phyloP scores from a whole-genome alignment of 306 rosid species.

The Abrus pulchellus region DNA sequence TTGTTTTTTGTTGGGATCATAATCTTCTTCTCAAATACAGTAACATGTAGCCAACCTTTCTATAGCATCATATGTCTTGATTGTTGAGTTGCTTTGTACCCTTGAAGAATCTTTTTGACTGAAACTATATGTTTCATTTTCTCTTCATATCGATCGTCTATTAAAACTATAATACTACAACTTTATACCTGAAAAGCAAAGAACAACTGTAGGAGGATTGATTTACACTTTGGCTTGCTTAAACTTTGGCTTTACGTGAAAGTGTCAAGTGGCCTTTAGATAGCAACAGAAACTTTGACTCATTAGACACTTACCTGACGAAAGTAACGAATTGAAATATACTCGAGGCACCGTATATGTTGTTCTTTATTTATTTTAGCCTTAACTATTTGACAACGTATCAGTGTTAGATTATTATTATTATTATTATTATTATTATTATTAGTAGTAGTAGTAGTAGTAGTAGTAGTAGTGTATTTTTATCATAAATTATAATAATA shows the following conservation, averaged over 20 bases:
- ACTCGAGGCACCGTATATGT: neutral
- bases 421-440: too few relatives aligned
- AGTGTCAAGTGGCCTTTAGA: slow-evolving; percentile 34
- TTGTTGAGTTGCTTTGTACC: slow-evolving; percentile 35
- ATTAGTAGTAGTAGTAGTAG: too few relatives aligned
- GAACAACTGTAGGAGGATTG: slow-evolving; percentile 15
- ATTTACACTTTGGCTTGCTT: slow-evolving; percentile 16
- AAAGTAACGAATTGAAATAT: neutral
- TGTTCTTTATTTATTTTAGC: neutral
- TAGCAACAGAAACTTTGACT: slow-evolving; percentile 34
- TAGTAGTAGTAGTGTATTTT: too few relatives aligned
- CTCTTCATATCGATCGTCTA: slow-evolving; percentile 24
- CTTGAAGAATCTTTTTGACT: slow-evolving; percentile 44
- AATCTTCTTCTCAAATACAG: slow-evolving; percentile 21
- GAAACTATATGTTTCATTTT: neutral
- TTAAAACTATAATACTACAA: slow-evolving; percentile 24
- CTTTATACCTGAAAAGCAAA: slow-evolving; percentile 23
- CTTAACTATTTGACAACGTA: neutral
- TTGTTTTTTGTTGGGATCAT: slow-evolving; percentile 8
- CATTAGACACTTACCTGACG: neutral
- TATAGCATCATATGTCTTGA: neutral
- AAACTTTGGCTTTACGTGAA: slow-evolving; percentile 33
- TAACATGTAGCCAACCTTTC: neutral
- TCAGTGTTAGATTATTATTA: too few relatives aligned
- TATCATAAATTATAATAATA: too few relatives aligned